These are phyloP conservation scores for Pseudocercospora fijiensis DNA, from an alignment of 2,329 filamentous ascomycete genomes.

Conservation along the genomic window DNA sequence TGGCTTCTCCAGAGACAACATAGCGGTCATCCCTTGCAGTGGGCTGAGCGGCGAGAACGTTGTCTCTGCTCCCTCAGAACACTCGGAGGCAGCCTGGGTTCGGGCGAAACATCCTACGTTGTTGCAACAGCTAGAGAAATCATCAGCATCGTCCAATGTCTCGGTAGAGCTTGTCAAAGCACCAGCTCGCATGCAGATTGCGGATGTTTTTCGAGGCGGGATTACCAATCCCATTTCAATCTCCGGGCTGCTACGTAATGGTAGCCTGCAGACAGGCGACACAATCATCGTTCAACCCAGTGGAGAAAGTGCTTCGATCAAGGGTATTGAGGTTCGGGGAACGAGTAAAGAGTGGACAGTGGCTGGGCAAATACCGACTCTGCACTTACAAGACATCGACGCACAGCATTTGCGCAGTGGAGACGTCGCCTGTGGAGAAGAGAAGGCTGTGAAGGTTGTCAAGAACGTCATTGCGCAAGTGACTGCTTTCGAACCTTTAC, in stretches of 20 bases:
- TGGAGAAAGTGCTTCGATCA: constrained; percentile 76
- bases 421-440: constrained; percentile 73
- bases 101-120: constrained; percentile 61
- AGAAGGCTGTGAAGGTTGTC: constrained; percentile 65
- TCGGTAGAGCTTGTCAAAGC: constrained; percentile 56
- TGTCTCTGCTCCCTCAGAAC: constrained; percentile 53
- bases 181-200: constrained; percentile 81
- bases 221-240: constrained; percentile 80
- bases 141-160: constrained; percentile 67
- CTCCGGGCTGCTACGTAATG: constrained; percentile 80
- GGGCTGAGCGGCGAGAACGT: constrained; percentile 89
- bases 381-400: constrained; percentile 86
- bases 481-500: constrained; percentile 82
- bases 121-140: constrained; percentile 80
- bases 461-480: constrained; percentile 78
- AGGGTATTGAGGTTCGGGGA: constrained; percentile 74
- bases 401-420: constrained; percentile 69
- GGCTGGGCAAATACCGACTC: constrained; percentile 80
- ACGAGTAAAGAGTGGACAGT: constrained; percentile 82
- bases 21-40: constrained; percentile 85
- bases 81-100: constrained; percentile 68
- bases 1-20: constrained; percentile 76
- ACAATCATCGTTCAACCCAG: constrained; percentile 75
- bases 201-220: constrained; percentile 79
- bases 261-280: constrained; percentile 82